phyloP scores from a whole-genome alignment of 805 yeast species.

The Myxozyma vanderwaltii region DNA sequence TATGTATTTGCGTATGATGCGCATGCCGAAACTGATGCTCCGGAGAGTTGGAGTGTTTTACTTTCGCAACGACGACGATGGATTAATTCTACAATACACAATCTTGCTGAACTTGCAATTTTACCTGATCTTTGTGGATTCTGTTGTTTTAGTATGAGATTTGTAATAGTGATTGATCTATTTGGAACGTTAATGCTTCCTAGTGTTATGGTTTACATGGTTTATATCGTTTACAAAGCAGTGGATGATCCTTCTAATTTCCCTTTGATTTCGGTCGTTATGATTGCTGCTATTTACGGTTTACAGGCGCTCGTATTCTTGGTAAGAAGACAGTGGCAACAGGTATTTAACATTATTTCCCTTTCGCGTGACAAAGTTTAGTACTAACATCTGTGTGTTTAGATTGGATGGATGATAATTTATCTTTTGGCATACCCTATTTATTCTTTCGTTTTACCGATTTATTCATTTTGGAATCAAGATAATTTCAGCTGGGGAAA shows the following conservation, averaged over 20 bases:
- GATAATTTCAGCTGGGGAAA: conserved; percentile 70
- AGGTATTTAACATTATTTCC: conserved; percentile 37
- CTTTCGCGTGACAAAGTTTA: conserved; percentile 31
- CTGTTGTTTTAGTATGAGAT: conserved; percentile 61
- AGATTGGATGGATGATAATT: conserved; percentile 58
- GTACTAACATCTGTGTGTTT: conserved; percentile 39
- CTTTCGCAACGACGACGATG: conserved; percentile 64
- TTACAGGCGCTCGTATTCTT: conserved; percentile 62
- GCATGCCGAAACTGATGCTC: conserved; percentile 59
- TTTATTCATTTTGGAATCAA: conserved; percentile 65
- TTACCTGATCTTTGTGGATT: conserved; percentile 64
- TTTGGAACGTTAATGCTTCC: conserved; percentile 62
- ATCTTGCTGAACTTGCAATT: conserved; percentile 58
- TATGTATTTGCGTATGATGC: conserved; percentile 61
- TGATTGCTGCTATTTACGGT: conserved; percentile 60
- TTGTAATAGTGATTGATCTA: conserved; percentile 58
- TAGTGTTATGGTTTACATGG: conserved; percentile 57
- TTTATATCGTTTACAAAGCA: conserved; percentile 55
- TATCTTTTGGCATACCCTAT: conserved; percentile 61
- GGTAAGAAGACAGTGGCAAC: conserved; percentile 48
- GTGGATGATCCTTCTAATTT: conserved; percentile 55
- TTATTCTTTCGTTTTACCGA: conserved; percentile 62
- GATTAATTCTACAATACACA: conserved; percentile 68
- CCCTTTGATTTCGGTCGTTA: conserved; percentile 54
- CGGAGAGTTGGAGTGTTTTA: conserved; percentile 53